Evolutionary conservation across 1,139 yeast genomes (phyloP).

Genomic region (Blastobotrys niveus): DNA sequence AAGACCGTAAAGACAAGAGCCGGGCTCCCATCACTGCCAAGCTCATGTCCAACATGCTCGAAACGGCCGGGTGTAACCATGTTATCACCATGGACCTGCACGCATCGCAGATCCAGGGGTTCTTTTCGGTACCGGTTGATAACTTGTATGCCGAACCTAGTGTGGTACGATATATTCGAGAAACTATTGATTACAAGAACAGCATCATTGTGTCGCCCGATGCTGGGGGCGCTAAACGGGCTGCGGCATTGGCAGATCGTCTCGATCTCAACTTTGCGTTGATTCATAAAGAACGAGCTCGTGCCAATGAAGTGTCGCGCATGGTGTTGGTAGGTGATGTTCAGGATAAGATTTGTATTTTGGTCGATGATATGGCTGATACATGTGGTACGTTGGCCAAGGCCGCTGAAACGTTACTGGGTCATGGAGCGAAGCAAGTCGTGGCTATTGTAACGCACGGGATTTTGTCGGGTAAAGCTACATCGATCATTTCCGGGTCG

Average conservation of each 20-base stretch:
- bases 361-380: conserved; percentile 98
- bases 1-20: conserved; percentile 92
- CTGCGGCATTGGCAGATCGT: conserved; percentile 90
- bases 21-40: conserved; percentile 98
- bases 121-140: conserved; percentile 93
- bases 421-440: conserved; percentile 75
- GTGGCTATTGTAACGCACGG: conserved; percentile 97
- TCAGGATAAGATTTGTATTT: conserved; percentile 73
- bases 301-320: conserved; percentile 88
- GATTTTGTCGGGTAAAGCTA: conserved; percentile 81
- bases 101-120: conserved; percentile 97
- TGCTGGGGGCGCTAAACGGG: conserved; percentile 99
- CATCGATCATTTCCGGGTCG: conserved; percentile 73
- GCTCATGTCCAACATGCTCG: conserved; percentile 88
- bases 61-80: conserved; percentile 95
- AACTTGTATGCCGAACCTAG: conserved; percentile 94
- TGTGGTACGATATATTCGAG: conserved; percentile 81
- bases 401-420: conserved; percentile 86
- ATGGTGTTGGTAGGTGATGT: conserved; percentile 99
- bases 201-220: conserved; percentile 92
- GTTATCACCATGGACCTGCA: conserved; percentile 97
- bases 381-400: conserved; percentile 96
- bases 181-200: conserved; percentile 57
- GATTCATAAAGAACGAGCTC: conserved; percentile 92
- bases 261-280: conserved; percentile 90